phyloP scores from a whole-genome alignment of 1,139 yeast genomes.

The Wickerhamomyces sp. region DNA sequence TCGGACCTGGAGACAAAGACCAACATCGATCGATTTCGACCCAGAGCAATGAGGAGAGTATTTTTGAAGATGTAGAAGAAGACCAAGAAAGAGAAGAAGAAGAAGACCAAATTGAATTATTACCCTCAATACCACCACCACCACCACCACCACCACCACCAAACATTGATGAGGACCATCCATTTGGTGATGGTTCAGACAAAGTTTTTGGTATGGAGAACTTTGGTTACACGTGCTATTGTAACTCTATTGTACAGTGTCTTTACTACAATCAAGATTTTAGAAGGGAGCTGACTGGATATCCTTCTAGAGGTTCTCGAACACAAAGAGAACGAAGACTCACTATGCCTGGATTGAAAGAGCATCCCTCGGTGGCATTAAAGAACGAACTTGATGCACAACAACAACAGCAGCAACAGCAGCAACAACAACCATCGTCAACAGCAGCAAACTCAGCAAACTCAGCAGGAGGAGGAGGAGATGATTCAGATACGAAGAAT shows the following conservation, averaged over 20 bases:
- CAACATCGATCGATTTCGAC: too few relatives aligned
- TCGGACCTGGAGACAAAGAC: neutral
- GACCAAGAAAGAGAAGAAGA: neutral
- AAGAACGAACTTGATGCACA: constrained; percentile 2
- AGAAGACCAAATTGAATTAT: too few relatives aligned
- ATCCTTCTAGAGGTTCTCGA: constrained; percentile 37
- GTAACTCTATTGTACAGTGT: constrained; percentile 88
- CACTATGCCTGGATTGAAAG: constrained; percentile 37
- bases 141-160: too few relatives aligned
- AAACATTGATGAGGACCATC: too few relatives aligned
- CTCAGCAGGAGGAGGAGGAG: constrained; percentile 7
- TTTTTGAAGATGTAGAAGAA: neutral
- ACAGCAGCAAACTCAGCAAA: constrained; percentile 1
- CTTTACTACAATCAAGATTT: constrained; percentile 70
- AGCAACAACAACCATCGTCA: constrained; percentile 6
- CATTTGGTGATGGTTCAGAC: constrained; percentile 59
- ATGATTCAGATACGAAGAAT: constrained; percentile 5
- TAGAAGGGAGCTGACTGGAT: constrained; percentile 49
- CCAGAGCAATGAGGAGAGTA: neutral
- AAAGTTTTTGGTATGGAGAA: constrained; percentile 93
- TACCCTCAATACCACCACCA: too few relatives aligned
- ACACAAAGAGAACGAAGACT: constrained; percentile 32
- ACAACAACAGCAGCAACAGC: constrained; percentile 1
- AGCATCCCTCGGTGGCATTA: constrained; percentile 20
- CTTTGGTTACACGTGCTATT: constrained; percentile 92